Evolutionary conservation across 2,329 filamentous ascomycete genomes (phyloP).

Genomic region (Rhynchosporium secalis): DNA sequence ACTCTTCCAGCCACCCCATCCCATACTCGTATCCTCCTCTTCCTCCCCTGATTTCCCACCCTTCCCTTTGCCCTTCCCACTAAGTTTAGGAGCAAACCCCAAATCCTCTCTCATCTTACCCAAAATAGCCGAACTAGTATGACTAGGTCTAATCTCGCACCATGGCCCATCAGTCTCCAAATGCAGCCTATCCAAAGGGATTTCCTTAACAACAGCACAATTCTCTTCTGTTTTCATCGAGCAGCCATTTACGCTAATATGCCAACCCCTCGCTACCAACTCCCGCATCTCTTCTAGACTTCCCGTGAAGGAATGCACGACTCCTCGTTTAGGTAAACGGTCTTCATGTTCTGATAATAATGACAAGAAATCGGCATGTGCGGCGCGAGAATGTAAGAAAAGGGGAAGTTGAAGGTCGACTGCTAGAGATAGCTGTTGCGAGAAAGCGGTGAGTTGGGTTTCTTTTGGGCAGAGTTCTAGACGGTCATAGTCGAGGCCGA

Average conservation of each 20-base stretch:
- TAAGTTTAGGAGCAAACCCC: neutral
- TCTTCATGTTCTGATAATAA: slow-evolving; percentile 67
- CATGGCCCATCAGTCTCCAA: slow-evolving; percentile 97
- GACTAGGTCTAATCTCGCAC: slow-evolving; percentile 90
- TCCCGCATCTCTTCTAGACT: slow-evolving; percentile 80
- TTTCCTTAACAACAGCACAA: slow-evolving; percentile 75
- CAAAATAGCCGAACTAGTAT: slow-evolving; percentile 60
- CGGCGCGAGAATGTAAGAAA: slow-evolving; percentile 89
- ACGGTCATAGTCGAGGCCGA: slow-evolving; percentile 94
- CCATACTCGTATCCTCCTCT: slow-evolving; percentile 5
- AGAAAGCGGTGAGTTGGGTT: slow-evolving; percentile 82
- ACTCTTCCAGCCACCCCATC: slow-evolving; percentile 63
- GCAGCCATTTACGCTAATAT: slow-evolving; percentile 96
- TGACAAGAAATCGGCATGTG: slow-evolving; percentile 78
- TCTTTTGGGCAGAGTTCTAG: slow-evolving; percentile 78
- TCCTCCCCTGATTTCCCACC: neutral
- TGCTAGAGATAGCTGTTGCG: slow-evolving; percentile 56
- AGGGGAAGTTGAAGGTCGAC: slow-evolving; percentile 70
- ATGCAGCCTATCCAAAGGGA: slow-evolving; percentile 80
- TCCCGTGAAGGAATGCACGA: slow-evolving; percentile 96
- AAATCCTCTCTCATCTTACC: slow-evolving; percentile 31
- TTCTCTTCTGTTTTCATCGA: slow-evolving; percentile 95
- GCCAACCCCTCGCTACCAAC: slow-evolving; percentile 76
- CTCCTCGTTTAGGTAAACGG: slow-evolving; percentile 69
- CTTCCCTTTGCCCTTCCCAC: neutral